Evolutionary conservation across 441 rosid species (phyloP).

Genomic region (Macaranga tanarius): DNA sequence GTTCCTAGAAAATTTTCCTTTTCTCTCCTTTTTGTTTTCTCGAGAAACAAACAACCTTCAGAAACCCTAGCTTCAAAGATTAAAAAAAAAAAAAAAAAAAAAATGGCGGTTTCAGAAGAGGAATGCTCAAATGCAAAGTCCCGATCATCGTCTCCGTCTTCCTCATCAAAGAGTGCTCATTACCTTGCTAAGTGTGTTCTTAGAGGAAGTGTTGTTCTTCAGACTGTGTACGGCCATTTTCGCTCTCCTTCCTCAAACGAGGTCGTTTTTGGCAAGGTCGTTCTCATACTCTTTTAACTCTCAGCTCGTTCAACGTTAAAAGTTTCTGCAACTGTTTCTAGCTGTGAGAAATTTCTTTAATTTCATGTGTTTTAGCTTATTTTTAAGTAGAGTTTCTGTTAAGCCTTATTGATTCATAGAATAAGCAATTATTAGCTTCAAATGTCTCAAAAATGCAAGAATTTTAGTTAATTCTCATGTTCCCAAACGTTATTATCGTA

Average conservation of each 20-base stretch:
- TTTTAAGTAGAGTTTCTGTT: not conserved
- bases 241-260: constrained; percentile 69
- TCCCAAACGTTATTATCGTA: too few relatives aligned
- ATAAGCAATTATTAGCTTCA: too few relatives aligned
- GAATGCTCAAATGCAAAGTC: constrained; percentile 78
- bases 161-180: constrained; percentile 43
- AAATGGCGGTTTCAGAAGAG: constrained; percentile 95
- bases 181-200: constrained; percentile 92
- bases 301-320: not conserved
- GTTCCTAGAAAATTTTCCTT: not conserved
- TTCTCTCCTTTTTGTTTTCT: constrained; percentile 13
- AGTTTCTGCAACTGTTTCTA: not conserved
- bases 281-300: not conserved
- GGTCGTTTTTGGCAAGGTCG: constrained; percentile 83
- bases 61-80: constrained; percentile 32
- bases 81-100: constrained; percentile 33
- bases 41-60: constrained; percentile 12
- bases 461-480: too few relatives aligned
- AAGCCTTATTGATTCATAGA: too few relatives aligned
- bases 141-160: constrained; percentile 59
- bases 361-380: not conserved
- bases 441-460: too few relatives aligned
- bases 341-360: not conserved
- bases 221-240: constrained; percentile 75
- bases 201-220: constrained; percentile 78